These are phyloP conservation scores for Phytophthora citricola DNA, from an alignment of 352 stramenopile genomes.

Conservation along the genomic window DNA sequence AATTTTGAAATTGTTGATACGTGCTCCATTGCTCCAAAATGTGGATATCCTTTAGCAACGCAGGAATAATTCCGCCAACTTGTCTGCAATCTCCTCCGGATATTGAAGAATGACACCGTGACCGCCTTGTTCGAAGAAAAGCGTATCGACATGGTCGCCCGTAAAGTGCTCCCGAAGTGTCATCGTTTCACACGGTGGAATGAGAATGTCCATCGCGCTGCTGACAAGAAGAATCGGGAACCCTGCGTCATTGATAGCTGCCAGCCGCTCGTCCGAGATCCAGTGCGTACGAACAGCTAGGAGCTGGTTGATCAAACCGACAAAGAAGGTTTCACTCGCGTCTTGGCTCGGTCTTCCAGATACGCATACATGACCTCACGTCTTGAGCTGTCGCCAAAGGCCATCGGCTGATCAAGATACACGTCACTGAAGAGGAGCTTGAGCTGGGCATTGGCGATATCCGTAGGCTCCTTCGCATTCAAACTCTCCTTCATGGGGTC, in stretches of 20 bases:
- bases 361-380: constrained; percentile 33
- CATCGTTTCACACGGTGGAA: constrained; percentile 42
- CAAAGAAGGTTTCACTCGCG: constrained; percentile 14
- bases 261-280: constrained; percentile 51
- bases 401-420: constrained; percentile 42
- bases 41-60: constrained; percentile 3
- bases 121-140: constrained; percentile 48
- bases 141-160: constrained; percentile 40
- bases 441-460: constrained; percentile 38
- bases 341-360: constrained; percentile 23
- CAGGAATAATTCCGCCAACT: constrained; percentile 18
- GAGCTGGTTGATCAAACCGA: constrained; percentile 33
- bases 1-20: too few species aligned
- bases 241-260: constrained; percentile 33
- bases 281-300: constrained; percentile 44
- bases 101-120: constrained; percentile 56
- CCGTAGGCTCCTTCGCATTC: constrained; percentile 33
- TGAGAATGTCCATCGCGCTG: constrained; percentile 45
- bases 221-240: constrained; percentile 58
- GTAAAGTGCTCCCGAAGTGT: constrained; percentile 35
- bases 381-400: constrained; percentile 31
- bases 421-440: constrained; percentile 41
- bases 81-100: constrained; percentile 39
- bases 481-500: constrained; percentile 37
- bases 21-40: too few species aligned